These are phyloP conservation scores for Botrytis cinerea DNA, from an alignment of 2,329 filamentous ascomycete species.

Conservation along the genomic window DNA sequence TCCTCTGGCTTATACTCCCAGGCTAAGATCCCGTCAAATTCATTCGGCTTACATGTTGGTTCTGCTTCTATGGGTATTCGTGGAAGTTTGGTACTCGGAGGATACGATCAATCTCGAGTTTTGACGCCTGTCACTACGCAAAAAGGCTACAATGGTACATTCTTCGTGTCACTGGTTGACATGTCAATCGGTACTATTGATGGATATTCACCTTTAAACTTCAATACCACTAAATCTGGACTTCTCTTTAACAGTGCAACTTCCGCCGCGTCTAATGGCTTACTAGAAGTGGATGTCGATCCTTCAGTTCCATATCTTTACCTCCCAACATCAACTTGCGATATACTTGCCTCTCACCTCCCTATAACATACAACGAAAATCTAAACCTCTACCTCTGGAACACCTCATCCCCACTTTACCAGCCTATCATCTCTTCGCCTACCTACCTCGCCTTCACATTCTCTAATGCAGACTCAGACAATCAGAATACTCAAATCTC, in stretches of 20 bases:
- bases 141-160: conserved; percentile 20
- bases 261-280: conserved; percentile 25
- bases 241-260: conserved; percentile 24
- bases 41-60: conserved; percentile 35
- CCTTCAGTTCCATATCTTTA: conserved; percentile 41
- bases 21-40: conserved; percentile 29
- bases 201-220: conserved; percentile 29
- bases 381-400: conserved; percentile 43
- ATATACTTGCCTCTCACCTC: conserved; percentile 41
- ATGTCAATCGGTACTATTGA: conserved; percentile 32
- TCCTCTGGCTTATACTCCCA: conserved; percentile 10
- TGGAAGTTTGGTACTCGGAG: conserved; percentile 31
- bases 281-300: conserved; percentile 27
- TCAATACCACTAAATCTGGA: conserved; percentile 24
- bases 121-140: conserved; percentile 28
- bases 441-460: conserved; percentile 43
- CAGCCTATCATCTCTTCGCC: conserved; percentile 42
- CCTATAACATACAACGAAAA: conserved; percentile 40
- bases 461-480: conserved; percentile 31
- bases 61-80: conserved; percentile 27
- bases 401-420: conserved; percentile 37
- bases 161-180: conserved; percentile 21
- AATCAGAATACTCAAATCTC: background rate
- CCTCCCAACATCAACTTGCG: conserved; percentile 42
- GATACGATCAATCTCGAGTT: conserved; percentile 32